A percentile compares a stretch with the other conserved stretches of the same genome.
These are phyloP conservation scores for Macaranga tanarius DNA, from an alignment of 441 rosid genomes.

Conservation along the genomic window DNA sequence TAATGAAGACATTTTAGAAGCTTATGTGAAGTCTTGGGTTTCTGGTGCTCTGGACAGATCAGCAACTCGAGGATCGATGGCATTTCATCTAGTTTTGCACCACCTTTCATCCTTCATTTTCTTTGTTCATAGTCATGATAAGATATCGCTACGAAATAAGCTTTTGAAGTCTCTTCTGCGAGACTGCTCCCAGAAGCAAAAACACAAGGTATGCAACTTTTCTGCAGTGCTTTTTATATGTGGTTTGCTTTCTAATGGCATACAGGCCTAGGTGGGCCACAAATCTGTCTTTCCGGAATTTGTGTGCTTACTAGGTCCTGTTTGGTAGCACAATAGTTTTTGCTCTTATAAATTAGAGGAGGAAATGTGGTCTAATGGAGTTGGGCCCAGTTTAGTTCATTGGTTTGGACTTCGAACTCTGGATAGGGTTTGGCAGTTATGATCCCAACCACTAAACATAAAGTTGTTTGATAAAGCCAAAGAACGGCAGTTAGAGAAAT, in stretches of 20 bases:
- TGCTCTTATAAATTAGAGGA: background rate
- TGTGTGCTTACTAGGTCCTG: background rate
- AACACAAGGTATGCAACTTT: conserved; percentile 57
- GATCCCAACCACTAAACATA: background rate
- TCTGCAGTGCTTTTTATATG: background rate
- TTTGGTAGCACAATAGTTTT: background rate
- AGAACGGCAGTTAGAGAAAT: background rate
- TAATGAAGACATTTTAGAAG: conserved; percentile 67
- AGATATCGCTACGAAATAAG: conserved; percentile 45
- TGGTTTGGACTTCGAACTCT: too few species aligned
- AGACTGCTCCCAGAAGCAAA: conserved; percentile 60
- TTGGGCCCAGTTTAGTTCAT: background rate
- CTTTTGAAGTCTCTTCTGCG: conserved; percentile 68
- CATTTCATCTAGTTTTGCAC: conserved; percentile 58
- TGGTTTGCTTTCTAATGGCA: background rate
- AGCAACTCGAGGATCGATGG: conserved; percentile 57
- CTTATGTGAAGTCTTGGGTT: conserved; percentile 77
- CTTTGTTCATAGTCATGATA: conserved; percentile 29
- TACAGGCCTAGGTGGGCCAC: background rate
- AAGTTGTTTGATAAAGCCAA: background rate
- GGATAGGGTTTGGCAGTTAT: background rate
- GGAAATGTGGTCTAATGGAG: too few species aligned
- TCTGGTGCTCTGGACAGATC: conserved; percentile 83
- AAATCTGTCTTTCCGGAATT: background rate
- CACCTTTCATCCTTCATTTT: conserved; percentile 72